A percentile compares a stretch with the other conserved stretches of the same genome.
phyloP scores from a whole-genome alignment of 192 early-diverging fungal species.

The Pilobolus umbonatus region DNA sequence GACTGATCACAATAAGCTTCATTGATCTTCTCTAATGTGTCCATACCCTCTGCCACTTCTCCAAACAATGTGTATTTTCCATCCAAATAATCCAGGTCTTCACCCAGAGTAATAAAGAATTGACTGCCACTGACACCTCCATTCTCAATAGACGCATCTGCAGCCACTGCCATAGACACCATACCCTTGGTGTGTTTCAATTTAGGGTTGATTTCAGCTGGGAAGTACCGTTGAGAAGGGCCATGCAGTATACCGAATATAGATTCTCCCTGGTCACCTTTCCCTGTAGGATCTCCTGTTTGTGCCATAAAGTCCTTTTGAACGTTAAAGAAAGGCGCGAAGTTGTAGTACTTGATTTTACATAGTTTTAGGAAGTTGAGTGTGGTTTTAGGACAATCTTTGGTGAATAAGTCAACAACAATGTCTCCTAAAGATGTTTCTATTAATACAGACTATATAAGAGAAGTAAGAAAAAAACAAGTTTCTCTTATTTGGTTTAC shows the following conservation, averaged over 20 bases:
- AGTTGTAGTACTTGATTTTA: conserved; percentile 89
- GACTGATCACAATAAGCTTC: conserved; percentile 60
- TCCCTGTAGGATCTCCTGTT: conserved; percentile 71
- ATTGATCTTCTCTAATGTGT: conserved; percentile 79
- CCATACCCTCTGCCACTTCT: conserved; percentile 83
- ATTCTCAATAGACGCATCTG: conserved; percentile 31
- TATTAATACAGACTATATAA: conserved; percentile 56
- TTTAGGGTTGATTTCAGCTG: conserved; percentile 74
- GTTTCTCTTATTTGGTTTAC: too few species aligned
- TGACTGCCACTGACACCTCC: conserved; percentile 69
- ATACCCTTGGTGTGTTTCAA: conserved; percentile 77
- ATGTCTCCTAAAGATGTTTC: conserved; percentile 91
- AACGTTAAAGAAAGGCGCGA: conserved; percentile 73
- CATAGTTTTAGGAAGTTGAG: conserved; percentile 87
- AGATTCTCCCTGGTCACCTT: conserved; percentile 64
- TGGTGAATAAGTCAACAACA: conserved; percentile 79
- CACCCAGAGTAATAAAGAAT: conserved; percentile 80
- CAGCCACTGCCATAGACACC: conserved; percentile 70
- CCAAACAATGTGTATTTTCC: conserved; percentile 85
- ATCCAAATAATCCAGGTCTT: conserved; percentile 74
- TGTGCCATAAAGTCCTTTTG: conserved; percentile 77
- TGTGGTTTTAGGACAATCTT: conserved; percentile 62
- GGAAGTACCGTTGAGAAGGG: conserved; percentile 55
- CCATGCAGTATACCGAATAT: conserved; percentile 67
- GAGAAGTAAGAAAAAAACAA: too few species aligned